Evolutionary conservation across 306 rosid genomes (phyloP).

Genomic region (Trifolium dubium): DNA sequence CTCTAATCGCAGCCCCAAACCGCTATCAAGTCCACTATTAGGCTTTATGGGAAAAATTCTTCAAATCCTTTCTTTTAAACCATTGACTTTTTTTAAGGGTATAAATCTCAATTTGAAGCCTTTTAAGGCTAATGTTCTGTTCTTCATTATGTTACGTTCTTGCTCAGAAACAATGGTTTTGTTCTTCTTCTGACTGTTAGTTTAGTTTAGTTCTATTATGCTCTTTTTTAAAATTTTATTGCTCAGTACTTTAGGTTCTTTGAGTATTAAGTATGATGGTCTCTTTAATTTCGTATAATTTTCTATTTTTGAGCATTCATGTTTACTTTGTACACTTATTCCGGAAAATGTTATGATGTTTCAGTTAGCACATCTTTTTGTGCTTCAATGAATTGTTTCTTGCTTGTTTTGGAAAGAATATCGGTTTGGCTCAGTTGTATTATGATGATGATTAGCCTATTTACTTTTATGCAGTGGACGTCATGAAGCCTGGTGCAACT

Average conservation of each 20-base stretch:
- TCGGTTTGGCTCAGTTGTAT: background rate
- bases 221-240: too few relatives aligned
- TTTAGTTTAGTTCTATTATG: too few relatives aligned
- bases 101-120: background rate
- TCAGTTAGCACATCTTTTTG: background rate
- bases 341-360: too few relatives aligned
- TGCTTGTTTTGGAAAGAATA: background rate
- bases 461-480: constrained; percentile 61
- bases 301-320: too few relatives aligned
- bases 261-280: too few relatives aligned
- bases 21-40: background rate
- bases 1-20: too few relatives aligned
- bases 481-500: constrained; percentile 63
- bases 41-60: background rate
- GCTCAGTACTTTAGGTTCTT: too few relatives aligned
- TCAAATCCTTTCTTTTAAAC: too few relatives aligned
- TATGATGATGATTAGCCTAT: background rate
- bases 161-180: too few relatives aligned
- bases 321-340: background rate
- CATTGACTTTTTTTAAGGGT: background rate
- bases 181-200: too few relatives aligned
- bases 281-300: too few relatives aligned
- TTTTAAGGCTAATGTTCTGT: too few relatives aligned
- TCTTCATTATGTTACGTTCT: background rate
- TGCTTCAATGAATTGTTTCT: background rate